Evolutionary conservation across 2,329 filamentous ascomycete genomes (phyloP), one percentile per base, ranked within the genome.

Genomic region (Chaetomium sp.): DNA sequence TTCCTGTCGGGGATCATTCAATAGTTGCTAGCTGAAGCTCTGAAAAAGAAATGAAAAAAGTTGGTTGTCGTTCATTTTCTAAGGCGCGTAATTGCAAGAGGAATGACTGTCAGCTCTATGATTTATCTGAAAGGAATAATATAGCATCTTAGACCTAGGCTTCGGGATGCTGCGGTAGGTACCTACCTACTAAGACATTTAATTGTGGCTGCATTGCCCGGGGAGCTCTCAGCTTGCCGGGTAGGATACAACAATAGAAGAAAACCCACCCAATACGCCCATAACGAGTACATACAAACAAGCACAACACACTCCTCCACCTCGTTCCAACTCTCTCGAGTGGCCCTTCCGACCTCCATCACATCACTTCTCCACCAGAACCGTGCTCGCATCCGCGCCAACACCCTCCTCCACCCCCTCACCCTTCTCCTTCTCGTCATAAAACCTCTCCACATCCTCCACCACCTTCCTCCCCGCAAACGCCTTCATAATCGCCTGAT

Each of bases 381-480:
- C 77, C 0, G 74, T 77, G 55, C 78, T 79, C 61, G 74, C 76
- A 31, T 73, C 74, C 3, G 70, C 29, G 2, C 10, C 29, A 21
- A 56, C 62, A 3, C 38, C 57, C 3, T 35, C 57, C 16, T 50
- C 45, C 38, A 53, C 60, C 10, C 31, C 57, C 7, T 35, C 57
- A 3, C 13, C 63, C 63, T 67, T 67, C 57, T 74, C 72, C 65
- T 69, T 73, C 42, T 71, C 70, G 31, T 74, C 73, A 64, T 79
- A 79, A 60, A 78, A 74, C 66, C 73, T 75, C 35, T 78, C 75
- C 53, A 81, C 72, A 65, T 84, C 80, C 66, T 77, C 64, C 29
- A 83, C 78, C 25, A 83, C 81, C 74, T 84, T 81, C 50, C 80
- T 74, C 4, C 81, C 82, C 25, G 68, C 75, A 71, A 80, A 83